Evolutionary conservation across 192 early-diverging fungal genomes (phyloP).

Genomic region (Rhizophlyctis rosea): DNA sequence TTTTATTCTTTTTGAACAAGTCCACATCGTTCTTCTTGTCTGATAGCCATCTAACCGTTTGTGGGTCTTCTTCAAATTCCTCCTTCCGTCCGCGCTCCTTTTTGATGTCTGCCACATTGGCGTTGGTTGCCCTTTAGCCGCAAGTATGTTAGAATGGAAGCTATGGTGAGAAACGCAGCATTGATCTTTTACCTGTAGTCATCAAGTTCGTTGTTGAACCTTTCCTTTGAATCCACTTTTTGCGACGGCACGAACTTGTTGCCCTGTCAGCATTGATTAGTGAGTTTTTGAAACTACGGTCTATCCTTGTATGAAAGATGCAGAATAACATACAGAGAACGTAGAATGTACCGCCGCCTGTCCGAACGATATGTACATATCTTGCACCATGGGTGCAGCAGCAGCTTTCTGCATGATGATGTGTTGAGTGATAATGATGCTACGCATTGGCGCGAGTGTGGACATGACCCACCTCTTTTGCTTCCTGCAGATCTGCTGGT

Average conservation of each 20-base stretch:
- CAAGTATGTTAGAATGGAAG: background rate
- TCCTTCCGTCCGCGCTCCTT: slow-evolving; percentile 2
- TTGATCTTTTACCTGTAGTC: slow-evolving; percentile 12
- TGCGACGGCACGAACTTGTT: slow-evolving; percentile 19
- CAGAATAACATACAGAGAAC: slow-evolving; percentile 16
- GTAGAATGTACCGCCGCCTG: slow-evolving; percentile 22
- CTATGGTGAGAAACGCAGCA: background rate
- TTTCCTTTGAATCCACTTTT: slow-evolving; percentile 6
- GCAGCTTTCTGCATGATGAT: slow-evolving; percentile 5
- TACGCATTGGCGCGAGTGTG: too few species aligned
- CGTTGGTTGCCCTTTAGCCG: background rate
- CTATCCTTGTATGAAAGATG: background rate
- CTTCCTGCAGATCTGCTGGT: background rate
- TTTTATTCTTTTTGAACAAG: slow-evolving; percentile 11
- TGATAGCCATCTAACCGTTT: slow-evolving; percentile 17
- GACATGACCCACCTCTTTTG: too few species aligned
- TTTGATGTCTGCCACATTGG: slow-evolving; percentile 4
- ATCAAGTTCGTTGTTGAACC: slow-evolving; percentile 20
- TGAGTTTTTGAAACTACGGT: background rate
- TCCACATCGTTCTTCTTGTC: slow-evolving; percentile 25
- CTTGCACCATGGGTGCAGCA: slow-evolving; percentile 16
- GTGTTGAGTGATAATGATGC: background rate
- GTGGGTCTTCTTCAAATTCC: slow-evolving; percentile 7
- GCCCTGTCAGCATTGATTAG: background rate
- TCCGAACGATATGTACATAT: slow-evolving; percentile 28